Base-by-base conservation (phyloP, 768 basidiomycete species). In the Pilatotrama ljubarskyi region DNA sequence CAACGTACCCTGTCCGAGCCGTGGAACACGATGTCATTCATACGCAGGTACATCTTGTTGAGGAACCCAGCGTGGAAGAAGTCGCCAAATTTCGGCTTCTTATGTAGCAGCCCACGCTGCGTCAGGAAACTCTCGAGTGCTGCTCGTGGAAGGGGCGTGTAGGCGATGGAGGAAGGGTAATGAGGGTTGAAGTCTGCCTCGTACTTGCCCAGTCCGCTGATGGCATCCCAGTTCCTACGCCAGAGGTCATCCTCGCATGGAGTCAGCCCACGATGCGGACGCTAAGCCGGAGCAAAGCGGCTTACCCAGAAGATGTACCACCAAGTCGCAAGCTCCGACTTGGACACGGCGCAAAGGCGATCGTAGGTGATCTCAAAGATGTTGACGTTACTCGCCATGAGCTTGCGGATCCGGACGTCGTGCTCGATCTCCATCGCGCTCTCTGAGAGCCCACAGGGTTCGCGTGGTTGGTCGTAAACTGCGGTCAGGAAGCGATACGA, bases 241-340 rank as follows among this genome's bases (percentile, higher is more conserved):
- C 88, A 91, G 7, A 90, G 68, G 68, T 90, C 89, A 67, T 91
- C 89, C 88, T 88, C 58, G 51, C n/a, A 9, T 52, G 52, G 15
- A 17, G 29, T 52, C 20, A 57, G 38, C 20, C n/a, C 37, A 25
- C 20, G 47, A 26, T 8, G 25, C 15, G 15, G 35, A 26, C 22
- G 18, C 22, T 4, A 3, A 18, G 15, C 5, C 17, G n/a, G 5
- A 26, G 32, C 20, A 17, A 44, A 22, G 15, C 26, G 11, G 68
- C 82, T 64, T 50, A 90, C 89, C 87, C 87, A 91, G 64, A 89
- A 84, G 13, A 91, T 77, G 65, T 87, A 91, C 91, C 91, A 93
- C 86, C 88, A 91, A 3, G 83, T 81, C 3, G 80, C 73, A 1
- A 83, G 69, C 63, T 80, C 76, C 1, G 81, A 80, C 9, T 65